Conservation (phyloP, 2,329 filamentous ascomycete genomes). For the Madurella mycetomatis region DNA sequence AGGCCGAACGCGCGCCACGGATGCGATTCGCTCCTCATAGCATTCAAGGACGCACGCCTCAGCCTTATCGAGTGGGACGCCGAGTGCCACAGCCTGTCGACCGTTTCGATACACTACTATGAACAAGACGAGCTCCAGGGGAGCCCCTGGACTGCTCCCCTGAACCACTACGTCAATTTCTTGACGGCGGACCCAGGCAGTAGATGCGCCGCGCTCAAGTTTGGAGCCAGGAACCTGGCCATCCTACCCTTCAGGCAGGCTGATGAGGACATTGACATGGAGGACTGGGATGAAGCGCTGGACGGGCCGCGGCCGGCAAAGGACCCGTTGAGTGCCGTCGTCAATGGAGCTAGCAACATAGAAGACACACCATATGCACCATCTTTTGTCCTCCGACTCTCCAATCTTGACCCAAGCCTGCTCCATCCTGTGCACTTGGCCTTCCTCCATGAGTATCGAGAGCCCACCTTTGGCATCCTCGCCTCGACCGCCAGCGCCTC, state of each 20-base stretch:
- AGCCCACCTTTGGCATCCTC: slow-evolving; percentile 93
- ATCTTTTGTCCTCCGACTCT: slow-evolving; percentile 89
- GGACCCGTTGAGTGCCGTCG: slow-evolving; percentile 37
- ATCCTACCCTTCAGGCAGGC: slow-evolving; percentile 87
- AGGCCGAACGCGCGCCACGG: slow-evolving; percentile 68
- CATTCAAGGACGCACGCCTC: slow-evolving; percentile 86
- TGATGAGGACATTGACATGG: slow-evolving; percentile 85
- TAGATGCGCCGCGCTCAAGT: slow-evolving; percentile 90
- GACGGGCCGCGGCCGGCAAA: slow-evolving; percentile 62
- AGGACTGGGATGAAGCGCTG: slow-evolving; percentile 80
- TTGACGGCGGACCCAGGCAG: slow-evolving; percentile 86
- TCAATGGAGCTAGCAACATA: slow-evolving; percentile 44
- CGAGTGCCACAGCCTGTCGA: slow-evolving; percentile 71
- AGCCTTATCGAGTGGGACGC: slow-evolving; percentile 93
- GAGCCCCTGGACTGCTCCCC: slow-evolving; percentile 73
- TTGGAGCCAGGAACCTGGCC: slow-evolving; percentile 81
- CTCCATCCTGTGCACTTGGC: slow-evolving; percentile 86
- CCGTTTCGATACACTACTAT: slow-evolving; percentile 95
- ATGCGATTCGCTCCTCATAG: slow-evolving; percentile 77
- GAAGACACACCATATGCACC: slow-evolving; percentile 74
- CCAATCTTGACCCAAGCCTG: slow-evolving; percentile 80
- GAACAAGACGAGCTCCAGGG: slow-evolving; percentile 86
- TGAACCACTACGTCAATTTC: slow-evolving; percentile 73
- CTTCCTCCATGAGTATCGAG: slow-evolving; percentile 94
- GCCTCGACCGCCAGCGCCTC: slow-evolving; percentile 72